Evolutionary conservation across 2,329 filamentous ascomycete species (phyloP).

Genomic region (Curvularia sp.): DNA sequence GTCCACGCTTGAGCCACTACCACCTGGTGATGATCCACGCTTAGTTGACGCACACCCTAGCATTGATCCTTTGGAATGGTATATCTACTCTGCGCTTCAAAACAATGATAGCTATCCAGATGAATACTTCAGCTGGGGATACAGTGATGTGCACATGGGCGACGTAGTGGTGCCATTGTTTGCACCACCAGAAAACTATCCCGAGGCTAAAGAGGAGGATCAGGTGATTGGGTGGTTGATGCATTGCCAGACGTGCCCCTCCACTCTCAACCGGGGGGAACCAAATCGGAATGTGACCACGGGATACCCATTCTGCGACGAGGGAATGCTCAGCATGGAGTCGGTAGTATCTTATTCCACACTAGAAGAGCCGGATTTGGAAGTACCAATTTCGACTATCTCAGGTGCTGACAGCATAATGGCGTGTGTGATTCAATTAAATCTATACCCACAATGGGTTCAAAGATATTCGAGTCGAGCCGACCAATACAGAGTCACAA

Average conservation of each 20-base stretch:
- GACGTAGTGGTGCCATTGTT: neutral
- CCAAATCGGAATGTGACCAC: neutral
- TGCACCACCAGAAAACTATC: neutral
- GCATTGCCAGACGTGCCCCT: neutral
- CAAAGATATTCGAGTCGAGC: too few relatives aligned
- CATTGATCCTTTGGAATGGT: neutral
- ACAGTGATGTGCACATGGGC: neutral
- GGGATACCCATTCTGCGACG: constrained; percentile 1
- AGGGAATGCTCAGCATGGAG: neutral
- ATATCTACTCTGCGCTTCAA: constrained; percentile 1
- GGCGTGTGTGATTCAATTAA: constrained; percentile 4
- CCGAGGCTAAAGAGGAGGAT: neutral
- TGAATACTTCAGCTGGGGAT: neutral
- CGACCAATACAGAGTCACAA: neutral
- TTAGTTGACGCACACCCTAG: neutral
- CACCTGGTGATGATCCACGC: neutral
- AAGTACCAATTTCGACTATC: neutral
- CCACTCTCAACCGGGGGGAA: neutral
- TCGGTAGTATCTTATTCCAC: neutral
- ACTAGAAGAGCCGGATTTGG: neutral
- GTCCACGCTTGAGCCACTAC: neutral
- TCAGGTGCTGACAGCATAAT: neutral
- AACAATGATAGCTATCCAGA: neutral
- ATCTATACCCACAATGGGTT: neutral
- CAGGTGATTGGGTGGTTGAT: neutral